Evolutionary conservation across 768 basidiomycete species (phyloP).

Genomic region (Pluteus cervinus): DNA sequence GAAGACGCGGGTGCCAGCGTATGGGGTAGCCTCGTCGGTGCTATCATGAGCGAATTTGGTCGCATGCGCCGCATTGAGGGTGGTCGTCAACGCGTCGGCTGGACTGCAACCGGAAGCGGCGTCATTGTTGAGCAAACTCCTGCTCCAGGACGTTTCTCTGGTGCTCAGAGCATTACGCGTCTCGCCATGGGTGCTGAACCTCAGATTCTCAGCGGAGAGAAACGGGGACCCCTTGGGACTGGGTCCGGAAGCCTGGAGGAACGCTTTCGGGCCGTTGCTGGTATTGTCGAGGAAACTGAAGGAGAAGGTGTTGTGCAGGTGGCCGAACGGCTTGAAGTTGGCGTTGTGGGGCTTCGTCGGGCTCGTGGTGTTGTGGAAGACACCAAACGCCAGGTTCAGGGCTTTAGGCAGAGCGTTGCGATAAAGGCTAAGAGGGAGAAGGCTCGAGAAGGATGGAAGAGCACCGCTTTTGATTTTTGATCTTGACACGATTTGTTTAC

Average conservation of each 20-base stretch:
- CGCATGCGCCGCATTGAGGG: slow-evolving; percentile 27
- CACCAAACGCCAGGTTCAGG: slow-evolving; percentile 27
- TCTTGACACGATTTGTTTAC: no score
- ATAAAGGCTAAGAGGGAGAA: slow-evolving; percentile 34
- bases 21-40: slow-evolving; percentile 46
- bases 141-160: slow-evolving; percentile 17
- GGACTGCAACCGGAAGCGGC: slow-evolving; percentile 58
- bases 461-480: slow-evolving; percentile 38
- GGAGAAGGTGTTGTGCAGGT: slow-evolving; percentile 8
- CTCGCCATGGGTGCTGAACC: slow-evolving; percentile 73
- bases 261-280: slow-evolving; percentile 23
- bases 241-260: slow-evolving; percentile 36
- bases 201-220: slow-evolving; percentile 63
- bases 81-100: slow-evolving; percentile 33
- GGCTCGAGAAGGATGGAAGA: slow-evolving; percentile 39
- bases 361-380: slow-evolving; percentile 24
- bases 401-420: slow-evolving; percentile 39
- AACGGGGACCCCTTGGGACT: slow-evolving; percentile 60
- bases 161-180: slow-evolving; percentile 18
- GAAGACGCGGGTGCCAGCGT: slow-evolving; percentile 52
- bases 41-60: slow-evolving; percentile 63
- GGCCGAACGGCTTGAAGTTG: slow-evolving; percentile 5
- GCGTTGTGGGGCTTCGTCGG: slow-evolving; percentile 15
- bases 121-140: slow-evolving; percentile 47
- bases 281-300: slow-evolving; percentile 14